phyloP scores from a whole-genome alignment of 176 grass and related monocot genomes.

The Tillandsia fasciculata region DNA sequence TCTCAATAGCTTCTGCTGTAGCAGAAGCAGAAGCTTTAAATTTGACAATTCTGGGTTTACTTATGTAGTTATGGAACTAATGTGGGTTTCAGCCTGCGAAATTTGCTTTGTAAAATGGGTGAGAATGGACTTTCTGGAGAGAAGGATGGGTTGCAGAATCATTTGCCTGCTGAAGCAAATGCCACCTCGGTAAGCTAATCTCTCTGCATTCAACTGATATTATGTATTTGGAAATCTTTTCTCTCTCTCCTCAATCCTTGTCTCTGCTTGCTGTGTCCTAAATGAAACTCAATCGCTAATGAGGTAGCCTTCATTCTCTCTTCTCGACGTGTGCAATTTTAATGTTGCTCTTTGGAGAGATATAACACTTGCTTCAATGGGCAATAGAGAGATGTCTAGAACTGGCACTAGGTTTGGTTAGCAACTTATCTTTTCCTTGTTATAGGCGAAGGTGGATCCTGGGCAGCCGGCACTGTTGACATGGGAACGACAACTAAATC shows the following conservation, averaged over 20 bases:
- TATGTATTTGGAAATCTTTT: too few species aligned
- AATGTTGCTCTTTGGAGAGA: too few species aligned
- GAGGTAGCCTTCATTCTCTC: neutral
- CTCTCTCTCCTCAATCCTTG: neutral
- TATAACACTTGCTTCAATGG: too few species aligned
- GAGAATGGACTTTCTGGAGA: conserved; percentile 11
- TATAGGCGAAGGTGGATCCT: conserved; percentile 35
- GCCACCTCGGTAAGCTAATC: conserved; percentile 7
- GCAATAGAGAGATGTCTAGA: too few species aligned
- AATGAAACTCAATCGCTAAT: neutral
- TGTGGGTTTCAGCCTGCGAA: neutral
- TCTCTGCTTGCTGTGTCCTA: neutral
- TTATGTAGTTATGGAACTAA: neutral
- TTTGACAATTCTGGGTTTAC: neutral
- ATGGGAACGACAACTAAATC: conserved; percentile 57
- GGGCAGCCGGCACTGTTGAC: conserved; percentile 44
- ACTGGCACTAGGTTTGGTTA: too few species aligned
- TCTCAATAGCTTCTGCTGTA: too few species aligned
- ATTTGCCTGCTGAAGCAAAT: conserved; percentile 7
- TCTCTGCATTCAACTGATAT: neutral
- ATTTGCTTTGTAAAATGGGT: neutral
- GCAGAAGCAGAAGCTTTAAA: too few species aligned
- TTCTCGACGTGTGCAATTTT: too few species aligned
- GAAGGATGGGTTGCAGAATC: conserved; percentile 7
- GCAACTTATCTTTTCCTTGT: conserved; percentile 18